Conservation (phyloP, 2,329 filamentous ascomycete genomes). For the Fusarium piperis region DNA sequence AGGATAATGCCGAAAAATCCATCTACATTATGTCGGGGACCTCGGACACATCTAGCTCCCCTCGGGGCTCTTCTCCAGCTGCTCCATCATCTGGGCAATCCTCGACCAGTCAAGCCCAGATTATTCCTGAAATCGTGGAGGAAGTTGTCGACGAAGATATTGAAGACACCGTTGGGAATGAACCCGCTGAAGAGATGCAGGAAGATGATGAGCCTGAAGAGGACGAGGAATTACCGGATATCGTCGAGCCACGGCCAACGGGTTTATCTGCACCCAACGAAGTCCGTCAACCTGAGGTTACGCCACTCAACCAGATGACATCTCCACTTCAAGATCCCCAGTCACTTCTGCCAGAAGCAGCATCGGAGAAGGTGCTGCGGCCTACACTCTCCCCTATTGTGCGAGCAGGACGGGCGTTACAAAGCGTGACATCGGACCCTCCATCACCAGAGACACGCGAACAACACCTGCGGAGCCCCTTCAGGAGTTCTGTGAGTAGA, state of each 20-base stretch:
- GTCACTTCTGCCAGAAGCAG: constrained; percentile 43
- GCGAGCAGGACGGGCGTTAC: constrained; percentile 64
- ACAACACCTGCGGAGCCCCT: constrained; percentile 64
- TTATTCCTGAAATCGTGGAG: constrained; percentile 22
- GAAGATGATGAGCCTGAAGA: constrained; percentile 17
- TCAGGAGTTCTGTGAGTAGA: constrained; percentile 54
- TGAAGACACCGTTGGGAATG: constrained; percentile 22
- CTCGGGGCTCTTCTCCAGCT: constrained; percentile 4
- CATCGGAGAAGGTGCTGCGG: constrained; percentile 47
- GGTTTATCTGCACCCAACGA: constrained; percentile 20
- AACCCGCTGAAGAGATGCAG: constrained; percentile 13
- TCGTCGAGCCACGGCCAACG: constrained; percentile 14
- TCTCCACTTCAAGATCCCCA: constrained; percentile 50
- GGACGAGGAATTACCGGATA: constrained; percentile 16
- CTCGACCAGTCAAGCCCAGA: constrained; percentile 5
- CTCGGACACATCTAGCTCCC: constrained; percentile 13
- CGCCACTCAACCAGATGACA: constrained; percentile 51
- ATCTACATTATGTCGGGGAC: constrained; percentile 11
- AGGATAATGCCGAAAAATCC: constrained; percentile 34
- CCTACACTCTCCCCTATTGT: constrained; percentile 66
- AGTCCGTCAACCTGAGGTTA: constrained; percentile 42
- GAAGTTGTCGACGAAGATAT: constrained; percentile 27
- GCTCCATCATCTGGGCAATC: not conserved
- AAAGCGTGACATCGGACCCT: constrained; percentile 67
- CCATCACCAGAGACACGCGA: constrained; percentile 64